Conservation (phyloP, 257 asterid species). For the Voacanga thouarsii region DNA sequence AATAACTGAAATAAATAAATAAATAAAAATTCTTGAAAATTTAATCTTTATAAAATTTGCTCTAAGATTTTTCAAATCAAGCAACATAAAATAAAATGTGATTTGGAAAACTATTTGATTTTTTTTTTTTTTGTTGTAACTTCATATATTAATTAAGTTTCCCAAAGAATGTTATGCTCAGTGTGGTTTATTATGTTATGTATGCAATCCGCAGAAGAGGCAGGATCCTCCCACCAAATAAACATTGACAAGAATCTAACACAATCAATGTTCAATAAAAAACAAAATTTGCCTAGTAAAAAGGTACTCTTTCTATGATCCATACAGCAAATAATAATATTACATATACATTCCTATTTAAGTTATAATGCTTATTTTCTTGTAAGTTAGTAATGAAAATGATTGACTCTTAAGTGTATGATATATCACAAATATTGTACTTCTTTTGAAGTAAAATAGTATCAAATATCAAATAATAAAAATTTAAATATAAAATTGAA, state of each 20-base stretch:
- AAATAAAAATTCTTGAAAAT: not conserved
- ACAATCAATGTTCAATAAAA: conserved; percentile 8
- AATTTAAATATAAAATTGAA: no score
- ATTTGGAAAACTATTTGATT: not conserved
- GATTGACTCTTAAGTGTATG: not conserved
- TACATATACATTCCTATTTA: not conserved
- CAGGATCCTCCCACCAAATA: not conserved
- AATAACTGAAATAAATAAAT: not conserved
- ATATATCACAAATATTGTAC: no score
- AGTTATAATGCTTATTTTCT: not conserved
- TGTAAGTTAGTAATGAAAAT: not conserved
- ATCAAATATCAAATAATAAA: not conserved
- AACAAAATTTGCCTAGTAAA: conserved; percentile 7
- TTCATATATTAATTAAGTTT: not conserved
- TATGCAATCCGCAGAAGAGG: not conserved
- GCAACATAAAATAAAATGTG: not conserved
- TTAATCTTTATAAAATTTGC: not conserved
- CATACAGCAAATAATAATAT: conserved; percentile 13
- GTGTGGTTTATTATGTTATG: not conserved
- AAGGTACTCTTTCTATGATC: not conserved
- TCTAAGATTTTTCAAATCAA: not conserved
- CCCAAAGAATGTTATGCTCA: not conserved
- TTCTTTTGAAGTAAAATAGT: no score
- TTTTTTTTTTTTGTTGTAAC: not conserved
- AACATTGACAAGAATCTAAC: conserved; percentile 10